Evolutionary conservation across 352 stramenopile species (phyloP).

Genomic region (Phytopythium cucurbitacearum): DNA sequence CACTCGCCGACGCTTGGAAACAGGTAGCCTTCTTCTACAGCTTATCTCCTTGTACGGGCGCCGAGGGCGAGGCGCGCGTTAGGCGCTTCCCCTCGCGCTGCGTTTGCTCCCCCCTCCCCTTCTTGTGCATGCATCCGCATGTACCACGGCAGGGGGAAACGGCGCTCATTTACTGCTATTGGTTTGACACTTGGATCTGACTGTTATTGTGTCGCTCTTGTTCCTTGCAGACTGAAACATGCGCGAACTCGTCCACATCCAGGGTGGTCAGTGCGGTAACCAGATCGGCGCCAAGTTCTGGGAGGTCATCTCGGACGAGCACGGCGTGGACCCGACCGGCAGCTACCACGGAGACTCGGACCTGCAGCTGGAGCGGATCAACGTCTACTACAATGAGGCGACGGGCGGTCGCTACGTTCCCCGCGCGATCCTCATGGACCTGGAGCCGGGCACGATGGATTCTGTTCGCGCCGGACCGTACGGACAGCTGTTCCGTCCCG

Average conservation of each 20-base stretch:
- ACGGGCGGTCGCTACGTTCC: slow-evolving; percentile 96
- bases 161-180: background rate
- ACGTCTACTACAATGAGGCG: slow-evolving; percentile 99
- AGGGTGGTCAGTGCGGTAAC: slow-evolving; percentile 98
- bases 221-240: slow-evolving; percentile 51
- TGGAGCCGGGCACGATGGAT: slow-evolving; percentile 99
- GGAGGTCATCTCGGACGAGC: slow-evolving; percentile 96
- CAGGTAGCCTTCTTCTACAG: no score
- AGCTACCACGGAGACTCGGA: slow-evolving; percentile 95
- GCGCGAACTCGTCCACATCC: slow-evolving; percentile 97
- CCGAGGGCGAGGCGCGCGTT: background rate
- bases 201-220: slow-evolving; percentile 7
- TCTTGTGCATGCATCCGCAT: background rate
- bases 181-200: slow-evolving; percentile 3
- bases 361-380: slow-evolving; percentile 97
- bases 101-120: background rate
- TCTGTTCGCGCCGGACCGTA: slow-evolving; percentile 94
- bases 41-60: no score
- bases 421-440: slow-evolving; percentile 97
- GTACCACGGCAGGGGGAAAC: slow-evolving; percentile 5
- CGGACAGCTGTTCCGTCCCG: slow-evolving; percentile 96
- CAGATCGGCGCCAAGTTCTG: slow-evolving; percentile 99
- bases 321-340: slow-evolving; percentile 92
- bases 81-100: background rate
- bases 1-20: no score